Percentiles rank a stretch among this genome's conserved stretches.
These are phyloP conservation scores for Nannochloropsis limnetica DNA, from an alignment of 352 stramenopile species.

Conservation along the genomic window DNA sequence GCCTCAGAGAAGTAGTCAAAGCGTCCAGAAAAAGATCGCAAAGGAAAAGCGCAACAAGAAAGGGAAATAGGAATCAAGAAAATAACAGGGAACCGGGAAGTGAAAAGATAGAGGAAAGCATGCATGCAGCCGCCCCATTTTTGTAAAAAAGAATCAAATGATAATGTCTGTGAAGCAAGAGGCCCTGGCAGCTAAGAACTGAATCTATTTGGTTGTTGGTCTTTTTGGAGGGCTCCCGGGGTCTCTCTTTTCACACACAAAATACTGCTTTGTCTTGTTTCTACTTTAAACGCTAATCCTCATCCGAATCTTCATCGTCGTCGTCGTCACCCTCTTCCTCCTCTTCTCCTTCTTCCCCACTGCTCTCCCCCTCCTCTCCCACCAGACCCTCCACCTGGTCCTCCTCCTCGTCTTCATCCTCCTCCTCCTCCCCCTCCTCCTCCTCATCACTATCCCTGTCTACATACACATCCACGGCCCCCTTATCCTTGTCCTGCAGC, in stretches of 20 bases:
- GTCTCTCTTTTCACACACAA: background rate
- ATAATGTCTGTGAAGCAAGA: background rate
- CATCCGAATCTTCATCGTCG: slow-evolving; percentile 36
- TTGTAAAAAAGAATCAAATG: slow-evolving; percentile 32
- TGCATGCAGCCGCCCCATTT: background rate
- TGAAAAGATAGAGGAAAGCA: background rate
- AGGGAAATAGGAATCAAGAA: background rate
- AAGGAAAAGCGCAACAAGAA: background rate
- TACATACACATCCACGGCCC: background rate
- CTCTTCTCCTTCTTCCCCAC: slow-evolving; percentile 30
- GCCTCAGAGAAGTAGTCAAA: slow-evolving; percentile 24
- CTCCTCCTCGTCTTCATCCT: slow-evolving; percentile 24
- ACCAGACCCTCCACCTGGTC: background rate
- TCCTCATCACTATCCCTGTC: slow-evolving; percentile 37
- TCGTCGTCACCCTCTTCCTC: slow-evolving; percentile 29
- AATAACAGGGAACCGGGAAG: background rate
- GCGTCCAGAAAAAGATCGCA: background rate
- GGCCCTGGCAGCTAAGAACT: background rate
- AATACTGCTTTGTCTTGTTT: background rate
- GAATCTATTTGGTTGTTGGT: background rate
- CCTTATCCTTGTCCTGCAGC: slow-evolving; percentile 37
- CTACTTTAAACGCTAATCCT: slow-evolving; percentile 7
- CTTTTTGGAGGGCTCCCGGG: too few relatives aligned
- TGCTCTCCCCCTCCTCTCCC: slow-evolving; percentile 39
- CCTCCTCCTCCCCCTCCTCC: slow-evolving; percentile 12